A percentile compares a stretch with the other conserved stretches of the same genome.
Evolutionary conservation across 768 basidiomycete species (phyloP).

Genomic region (Mycena venus): DNA sequence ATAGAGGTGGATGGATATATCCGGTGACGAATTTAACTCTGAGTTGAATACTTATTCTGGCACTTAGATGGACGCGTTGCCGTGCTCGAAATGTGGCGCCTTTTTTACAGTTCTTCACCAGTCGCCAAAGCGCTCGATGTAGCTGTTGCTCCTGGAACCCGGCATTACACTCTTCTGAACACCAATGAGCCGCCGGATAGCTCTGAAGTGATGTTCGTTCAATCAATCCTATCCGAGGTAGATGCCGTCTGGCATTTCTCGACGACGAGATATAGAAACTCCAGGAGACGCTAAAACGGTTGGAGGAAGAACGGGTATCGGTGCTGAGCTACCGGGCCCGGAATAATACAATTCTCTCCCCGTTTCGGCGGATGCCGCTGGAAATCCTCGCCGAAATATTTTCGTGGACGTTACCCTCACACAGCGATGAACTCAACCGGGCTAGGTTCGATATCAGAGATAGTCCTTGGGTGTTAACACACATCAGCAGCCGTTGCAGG

Average conservation of each 20-base stretch:
- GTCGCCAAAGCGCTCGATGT: neutral
- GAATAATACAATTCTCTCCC: neutral
- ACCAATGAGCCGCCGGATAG: neutral
- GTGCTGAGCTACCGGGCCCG: neutral
- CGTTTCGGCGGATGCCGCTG: neutral
- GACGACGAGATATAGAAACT: neutral
- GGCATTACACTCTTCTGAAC: neutral
- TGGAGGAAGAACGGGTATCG: neutral
- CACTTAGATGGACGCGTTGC: neutral
- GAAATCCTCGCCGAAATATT: conserved; percentile 14
- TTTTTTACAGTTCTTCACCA: neutral
- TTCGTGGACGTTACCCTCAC: too few relatives aligned
- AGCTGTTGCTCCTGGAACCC: neutral
- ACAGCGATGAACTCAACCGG: neutral
- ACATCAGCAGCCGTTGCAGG: neutral
- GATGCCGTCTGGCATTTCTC: neutral
- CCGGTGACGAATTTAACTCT: too few relatives aligned
- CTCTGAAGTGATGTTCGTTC: neutral
- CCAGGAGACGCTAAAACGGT: neutral
- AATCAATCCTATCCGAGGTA: neutral
- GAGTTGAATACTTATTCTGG: too few relatives aligned
- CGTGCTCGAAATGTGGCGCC: neutral
- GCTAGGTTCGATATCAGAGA: neutral
- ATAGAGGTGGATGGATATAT: too few relatives aligned
- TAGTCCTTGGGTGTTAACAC: neutral